Percentiles rank a stretch among this genome's conserved stretches.
Evolutionary conservation across 768 basidiomycete genomes (phyloP).

Genomic region (Suillus hirtellus): DNA sequence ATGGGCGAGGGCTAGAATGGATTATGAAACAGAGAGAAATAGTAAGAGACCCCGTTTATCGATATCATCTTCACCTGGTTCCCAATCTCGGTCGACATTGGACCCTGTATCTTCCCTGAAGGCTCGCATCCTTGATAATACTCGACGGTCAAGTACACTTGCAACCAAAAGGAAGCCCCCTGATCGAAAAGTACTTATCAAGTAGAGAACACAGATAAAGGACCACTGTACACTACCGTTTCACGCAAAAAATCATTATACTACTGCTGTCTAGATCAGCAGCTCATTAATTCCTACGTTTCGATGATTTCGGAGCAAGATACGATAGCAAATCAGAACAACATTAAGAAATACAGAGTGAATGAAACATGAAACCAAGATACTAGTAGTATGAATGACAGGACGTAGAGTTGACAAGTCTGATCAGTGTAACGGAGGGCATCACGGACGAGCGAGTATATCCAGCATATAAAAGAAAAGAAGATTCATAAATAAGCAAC

Average conservation of each 20-base stretch:
- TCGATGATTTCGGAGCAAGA: slow-evolving; percentile 35
- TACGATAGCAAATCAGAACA: slow-evolving; percentile 61
- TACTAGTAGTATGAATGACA: slow-evolving; percentile 40
- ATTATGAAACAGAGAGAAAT: slow-evolving; percentile 43
- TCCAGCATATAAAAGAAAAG: slow-evolving; percentile 44
- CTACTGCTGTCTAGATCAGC: slow-evolving; percentile 6
- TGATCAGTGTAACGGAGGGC: slow-evolving; percentile 32
- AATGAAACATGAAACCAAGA: slow-evolving; percentile 42
- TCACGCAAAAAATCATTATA: slow-evolving; percentile 1
- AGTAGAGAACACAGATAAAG: slow-evolving; percentile 9
- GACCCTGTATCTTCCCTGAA: slow-evolving; percentile 45
- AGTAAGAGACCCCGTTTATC: slow-evolving; percentile 51
- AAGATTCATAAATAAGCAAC: slow-evolving; percentile 28
- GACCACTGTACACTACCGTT: slow-evolving; percentile 8
- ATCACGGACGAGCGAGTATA: slow-evolving; percentile 38
- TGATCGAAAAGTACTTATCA: slow-evolving; percentile 15
- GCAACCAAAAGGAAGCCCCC: slow-evolving; percentile 21
- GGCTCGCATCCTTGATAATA: slow-evolving; percentile 59
- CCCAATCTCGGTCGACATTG: slow-evolving; percentile 19
- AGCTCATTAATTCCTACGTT: slow-evolving; percentile 9
- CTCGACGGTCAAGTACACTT: slow-evolving; percentile 36
- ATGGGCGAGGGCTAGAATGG: slow-evolving; percentile 57
- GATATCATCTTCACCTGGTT: slow-evolving; percentile 26
- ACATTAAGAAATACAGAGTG: slow-evolving; percentile 58
- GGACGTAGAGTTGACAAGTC: slow-evolving; percentile 25